A percentile compares a stretch with the other conserved stretches of the same genome.
phyloP scores from a whole-genome alignment of 192 early-diverging fungal species.

The Diversispora eburnea region DNA sequence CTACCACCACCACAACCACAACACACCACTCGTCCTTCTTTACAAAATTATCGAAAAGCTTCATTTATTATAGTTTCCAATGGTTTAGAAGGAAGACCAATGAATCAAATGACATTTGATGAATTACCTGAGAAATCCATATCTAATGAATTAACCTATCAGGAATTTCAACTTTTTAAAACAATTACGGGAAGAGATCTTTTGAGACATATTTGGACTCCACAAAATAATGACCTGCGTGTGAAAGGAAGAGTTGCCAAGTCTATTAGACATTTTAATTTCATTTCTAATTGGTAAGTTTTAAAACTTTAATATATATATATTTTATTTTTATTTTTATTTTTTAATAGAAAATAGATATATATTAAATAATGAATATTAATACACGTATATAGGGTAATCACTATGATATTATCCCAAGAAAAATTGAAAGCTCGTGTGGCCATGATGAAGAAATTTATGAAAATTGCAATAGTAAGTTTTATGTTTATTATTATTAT shows the following conservation, averaged over 20 bases:
- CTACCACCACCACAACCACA: neutral
- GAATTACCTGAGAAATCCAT: slow-evolving; percentile 54
- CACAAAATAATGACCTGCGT: neutral
- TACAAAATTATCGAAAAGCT: neutral
- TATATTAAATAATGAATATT: slow-evolving; percentile 50
- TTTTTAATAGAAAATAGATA: neutral
- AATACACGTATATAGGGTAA: slow-evolving; percentile 65
- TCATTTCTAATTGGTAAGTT: slow-evolving; percentile 65
- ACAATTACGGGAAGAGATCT: slow-evolving; percentile 54
- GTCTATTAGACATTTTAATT: slow-evolving; percentile 65
- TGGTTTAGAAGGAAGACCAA: neutral
- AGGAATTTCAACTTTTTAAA: slow-evolving; percentile 62
- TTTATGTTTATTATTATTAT: neutral
- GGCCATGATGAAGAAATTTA: slow-evolving; percentile 64
- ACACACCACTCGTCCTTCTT: neutral
- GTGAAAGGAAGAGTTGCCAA: slow-evolving; percentile 35
- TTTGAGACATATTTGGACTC: slow-evolving; percentile 19
- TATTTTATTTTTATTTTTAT: too few relatives aligned
- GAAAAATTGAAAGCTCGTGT: slow-evolving; percentile 58
- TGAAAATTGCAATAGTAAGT: slow-evolving; percentile 62
- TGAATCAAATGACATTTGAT: slow-evolving; percentile 44
- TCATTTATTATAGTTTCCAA: slow-evolving; percentile 1
- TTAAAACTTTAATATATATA: slow-evolving; percentile 25
- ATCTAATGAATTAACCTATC: slow-evolving; percentile 62
- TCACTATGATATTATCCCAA: slow-evolving; percentile 62